These are phyloP conservation scores for Physocladia obscura DNA, from an alignment of 192 early-diverging fungal genomes.

Conservation along the genomic window DNA sequence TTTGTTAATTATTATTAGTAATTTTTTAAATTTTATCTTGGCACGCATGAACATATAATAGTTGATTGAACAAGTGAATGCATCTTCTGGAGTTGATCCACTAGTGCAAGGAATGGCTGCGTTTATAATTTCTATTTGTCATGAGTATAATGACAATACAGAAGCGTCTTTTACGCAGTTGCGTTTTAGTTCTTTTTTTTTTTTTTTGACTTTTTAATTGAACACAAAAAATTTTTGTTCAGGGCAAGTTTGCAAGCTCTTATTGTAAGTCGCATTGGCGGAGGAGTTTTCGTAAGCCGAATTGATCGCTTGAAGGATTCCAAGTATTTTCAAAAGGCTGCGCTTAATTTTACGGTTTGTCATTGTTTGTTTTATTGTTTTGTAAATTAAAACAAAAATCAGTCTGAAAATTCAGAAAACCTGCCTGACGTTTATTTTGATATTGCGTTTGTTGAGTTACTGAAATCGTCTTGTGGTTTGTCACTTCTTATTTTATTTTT, in stretches of 20 bases:
- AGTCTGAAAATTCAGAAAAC: conserved; percentile 31
- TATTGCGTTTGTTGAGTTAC: conserved; percentile 78
- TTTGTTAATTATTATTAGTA: background rate
- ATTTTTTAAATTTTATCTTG: conserved; percentile 11
- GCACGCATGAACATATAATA: conserved; percentile 31
- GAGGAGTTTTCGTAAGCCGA: conserved; percentile 80
- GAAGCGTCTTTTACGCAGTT: conserved; percentile 71
- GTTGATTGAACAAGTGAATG: conserved; percentile 88
- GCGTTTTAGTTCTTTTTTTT: background rate
- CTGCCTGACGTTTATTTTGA: conserved; percentile 79
- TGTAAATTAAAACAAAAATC: conserved; percentile 10
- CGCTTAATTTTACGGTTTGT: conserved; percentile 51
- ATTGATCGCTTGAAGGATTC: conserved; percentile 84
- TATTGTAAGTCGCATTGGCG: conserved; percentile 79
- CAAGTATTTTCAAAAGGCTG: conserved; percentile 73
- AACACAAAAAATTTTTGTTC: background rate
- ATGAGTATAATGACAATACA: conserved; percentile 85
- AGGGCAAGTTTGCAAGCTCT: conserved; percentile 79
- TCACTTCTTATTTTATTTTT: background rate
- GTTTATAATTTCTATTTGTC: conserved; percentile 79
- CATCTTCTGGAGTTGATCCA: conserved; percentile 80
- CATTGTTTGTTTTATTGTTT: conserved; percentile 6
- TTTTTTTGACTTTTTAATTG: background rate
- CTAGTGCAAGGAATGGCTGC: conserved; percentile 88
- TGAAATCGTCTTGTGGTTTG: conserved; percentile 77